These are phyloP conservation scores for Tremella yokohamensis DNA, from an alignment of 768 basidiomycete species.

Conservation along the genomic window DNA sequence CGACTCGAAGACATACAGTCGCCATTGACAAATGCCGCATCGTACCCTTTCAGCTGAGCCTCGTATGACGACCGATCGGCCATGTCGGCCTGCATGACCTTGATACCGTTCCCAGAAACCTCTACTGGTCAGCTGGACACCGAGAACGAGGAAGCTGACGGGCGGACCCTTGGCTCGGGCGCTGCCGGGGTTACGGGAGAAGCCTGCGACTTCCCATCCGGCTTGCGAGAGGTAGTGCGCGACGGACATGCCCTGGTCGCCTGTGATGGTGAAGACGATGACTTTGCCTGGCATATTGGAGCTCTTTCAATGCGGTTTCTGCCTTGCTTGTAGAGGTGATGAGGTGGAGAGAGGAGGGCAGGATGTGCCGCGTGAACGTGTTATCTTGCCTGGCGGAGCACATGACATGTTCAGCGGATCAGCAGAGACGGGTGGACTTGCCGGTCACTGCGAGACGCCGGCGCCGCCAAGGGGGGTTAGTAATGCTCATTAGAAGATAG, in stretches of 20 bases:
- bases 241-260: background rate
- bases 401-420: too few species aligned
- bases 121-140: background rate
- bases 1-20: constrained; percentile 7
- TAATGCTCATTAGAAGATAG: too few species aligned
- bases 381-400: too few species aligned
- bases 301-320: too few species aligned
- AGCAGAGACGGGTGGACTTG: too few species aligned
- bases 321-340: too few species aligned
- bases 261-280: constrained; percentile 4
- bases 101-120: background rate
- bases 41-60: background rate
- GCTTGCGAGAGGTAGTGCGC: background rate
- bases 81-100: constrained; percentile 8
- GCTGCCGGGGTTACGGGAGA: background rate
- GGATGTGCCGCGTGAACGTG: too few species aligned
- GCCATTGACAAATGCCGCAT: constrained; percentile 10
- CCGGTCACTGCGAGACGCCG: too few species aligned
- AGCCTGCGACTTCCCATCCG: constrained; percentile 3
- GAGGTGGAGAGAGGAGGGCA: too few species aligned
- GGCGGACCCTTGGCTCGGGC: background rate
- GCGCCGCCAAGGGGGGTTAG: too few species aligned
- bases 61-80: background rate
- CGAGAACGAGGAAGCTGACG: too few species aligned
- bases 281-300: background rate